Base-by-base conservation (phyloP, 1,284 basidiomycete species). In the Ceratobasidium sp. region DNA sequence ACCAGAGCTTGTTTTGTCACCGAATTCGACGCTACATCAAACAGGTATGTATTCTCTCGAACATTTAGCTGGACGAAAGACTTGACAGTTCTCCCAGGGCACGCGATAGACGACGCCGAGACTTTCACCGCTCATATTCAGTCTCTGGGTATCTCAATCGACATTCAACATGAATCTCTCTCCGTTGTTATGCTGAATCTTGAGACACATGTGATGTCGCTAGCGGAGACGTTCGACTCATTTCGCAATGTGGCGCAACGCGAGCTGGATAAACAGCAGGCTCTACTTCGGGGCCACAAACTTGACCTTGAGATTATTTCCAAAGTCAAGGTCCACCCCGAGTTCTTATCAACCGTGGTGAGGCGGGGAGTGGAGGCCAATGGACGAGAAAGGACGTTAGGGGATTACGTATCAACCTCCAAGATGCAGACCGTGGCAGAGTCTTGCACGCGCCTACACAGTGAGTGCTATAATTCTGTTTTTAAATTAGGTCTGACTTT, bases 361-460 rank as follows among this genome's bases (percentile, higher is more conserved):
- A 84, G 90, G 48, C 89, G 86, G 77, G 89, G 90, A 1, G 91
- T 92, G 63, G 90, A 92, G 75, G 84, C 86, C 0, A 36, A 71
- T 1, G 89, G 90, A 63, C 88, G 85, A 67, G 86, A 86, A 7
- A 85, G 93, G 62, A 91, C 89, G n/a, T 81, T 95, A 69, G 92
- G 90, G 7, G 92, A 93, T 80, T 95, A 94, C 81, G 93, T 95
- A 24, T 90, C 89, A 36, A 87, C 85, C 77, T 87, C 84, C 67
- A 93, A 91, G 83, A 95, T 95, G 92, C 87, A 87, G 75, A 88
- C 94, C 78, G 93, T 94, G 0, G 89, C 89, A 0, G 90, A 92
- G 31, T 89, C 88, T 3, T 95, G 94, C 80, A 81, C 84, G n/a
- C 87, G 88, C 75, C 89, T 90, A 36, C 90, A 94, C 82, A 88